Base-by-base conservation (phyloP, 495 filamentous ascomycete species). In the Copromyces sp. region DNA sequence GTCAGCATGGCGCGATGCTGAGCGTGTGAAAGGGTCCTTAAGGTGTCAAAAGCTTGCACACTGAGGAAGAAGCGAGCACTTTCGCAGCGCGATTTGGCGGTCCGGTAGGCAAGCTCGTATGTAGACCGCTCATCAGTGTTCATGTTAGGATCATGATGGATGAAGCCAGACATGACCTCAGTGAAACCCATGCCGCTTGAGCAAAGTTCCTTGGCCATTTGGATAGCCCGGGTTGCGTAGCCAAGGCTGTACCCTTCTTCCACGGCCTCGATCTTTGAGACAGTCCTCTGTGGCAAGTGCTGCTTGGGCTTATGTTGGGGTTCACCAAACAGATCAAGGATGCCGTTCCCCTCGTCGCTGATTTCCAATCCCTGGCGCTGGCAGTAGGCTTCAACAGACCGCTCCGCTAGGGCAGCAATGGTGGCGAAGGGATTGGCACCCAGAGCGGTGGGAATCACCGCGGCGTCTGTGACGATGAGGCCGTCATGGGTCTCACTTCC, bases 371-470 rank as follows among this genome's bases (percentile, higher is more conserved):
- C 75, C 14, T 82, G 71, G 42, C 81, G 78, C 72, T 77, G 73
- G 7, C 82, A 80, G 65, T 88, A 84, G 3, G 80, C 78, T 69
- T 87, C 85, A 11, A 91, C 83, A 0, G 86, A 87, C 39, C 90
- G 84, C 79, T 91, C 89, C 0, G 90, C 88, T 35, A 93, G 83
- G 24, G 90, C 89, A 0, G 90, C 85, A 44, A 92, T 91, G 3
- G 90, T 93, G 17, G 89, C 90, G 71, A 91, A 87, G n/a, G 89
- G 89, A 75, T 92, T 92, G 14, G 88, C 88, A 39, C 89, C 89
- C 14, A 92, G 79, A n/a, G 88, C 84, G 41, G 87, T 87, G 1
- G 90, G 89, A 71, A 93, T 86, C 2, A 89, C 79, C n/a, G 89
- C 84, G 37, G 79, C 89, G 78, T 93, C 90, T 2, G 87, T 89